Base-by-base conservation (phyloP, 192 early-diverging fungal genomes). In the Entomortierella lignicola region DNA sequence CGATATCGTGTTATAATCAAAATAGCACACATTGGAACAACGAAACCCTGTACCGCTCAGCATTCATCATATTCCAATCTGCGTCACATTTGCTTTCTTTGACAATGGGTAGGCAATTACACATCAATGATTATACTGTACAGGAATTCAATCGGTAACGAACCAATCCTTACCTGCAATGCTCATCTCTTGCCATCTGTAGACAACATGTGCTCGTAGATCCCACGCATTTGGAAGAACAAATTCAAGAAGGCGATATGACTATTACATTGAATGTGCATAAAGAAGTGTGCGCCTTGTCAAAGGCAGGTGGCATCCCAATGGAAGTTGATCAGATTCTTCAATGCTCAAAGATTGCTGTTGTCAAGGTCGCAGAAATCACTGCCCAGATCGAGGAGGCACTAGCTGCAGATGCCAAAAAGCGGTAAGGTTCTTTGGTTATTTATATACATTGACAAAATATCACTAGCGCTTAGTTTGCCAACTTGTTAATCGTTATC, bases 1-100 rank as follows among this genome's bases (percentile, higher is more conserved):
- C 44, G 44, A 47, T 47, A 47, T 47, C 20, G 15, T 12, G 29
- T 13, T 47, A 15, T 21, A 55, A 72, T n/a, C n/a, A 61, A 0
- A 18, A 26, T 74, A 94, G 94, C 97, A 98, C 70, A 80, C 92
- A 44, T 69, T 92, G 6, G 92, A 95, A 47, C 93, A 98, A 64
- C 88, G 93, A 29, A 94, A 92, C 59, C 96, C 95, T 25, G 97
- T 99, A 32, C 95, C 98, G 8, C 85, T 99, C 34, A 96, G 93
- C 71, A 87, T 99, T 23, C 96, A 98, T 68, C 97, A 99, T 82
- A 93, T 95, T 59, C 98, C 98, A 31, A 92, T 98, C 20, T 97
- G 93, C 71, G 85, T 94, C 26, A 89, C 96, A 39, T 98, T 99
- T 86, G 95, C 88, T 2, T 95, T 99, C 72, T 97, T 98, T 82